phyloP scores from a whole-genome alignment of 2,329 filamentous ascomycete species.

The Pseudogymnoascus sp. region DNA sequence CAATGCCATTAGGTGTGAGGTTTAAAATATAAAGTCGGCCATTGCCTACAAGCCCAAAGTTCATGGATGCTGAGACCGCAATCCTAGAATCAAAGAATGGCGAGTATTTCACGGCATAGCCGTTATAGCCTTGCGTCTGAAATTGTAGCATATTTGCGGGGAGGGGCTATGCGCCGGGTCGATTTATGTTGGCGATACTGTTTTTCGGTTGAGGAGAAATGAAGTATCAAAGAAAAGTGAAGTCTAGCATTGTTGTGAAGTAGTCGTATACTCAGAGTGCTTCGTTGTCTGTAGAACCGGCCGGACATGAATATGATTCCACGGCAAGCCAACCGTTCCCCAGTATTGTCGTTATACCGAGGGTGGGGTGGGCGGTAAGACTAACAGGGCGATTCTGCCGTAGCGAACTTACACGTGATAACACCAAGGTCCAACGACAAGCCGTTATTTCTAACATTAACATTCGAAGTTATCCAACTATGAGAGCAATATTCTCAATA shows the following conservation, averaged over 20 bases:
- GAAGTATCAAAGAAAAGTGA: background rate
- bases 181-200: background rate
- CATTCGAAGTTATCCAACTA: background rate
- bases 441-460: background rate
- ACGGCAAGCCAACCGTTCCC: background rate
- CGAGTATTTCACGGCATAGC: constrained; percentile 95
- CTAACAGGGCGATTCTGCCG: background rate
- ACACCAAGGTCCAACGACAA: background rate
- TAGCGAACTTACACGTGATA: background rate
- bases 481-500: background rate
- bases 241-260: constrained; percentile 5
- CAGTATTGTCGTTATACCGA: background rate
- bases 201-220: background rate
- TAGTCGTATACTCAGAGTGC: background rate
- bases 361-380: constrained; percentile 3
- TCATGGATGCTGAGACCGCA: constrained; percentile 81
- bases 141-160: constrained; percentile 70
- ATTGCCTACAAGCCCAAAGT: constrained; percentile 96
- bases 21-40: constrained; percentile 79
- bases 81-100: constrained; percentile 95
- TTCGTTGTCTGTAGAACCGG: background rate
- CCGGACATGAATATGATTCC: constrained; percentile 4
- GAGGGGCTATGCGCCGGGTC: background rate
- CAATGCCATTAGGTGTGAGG: constrained; percentile 73
- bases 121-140: constrained; percentile 87